Percentiles rank a stretch among this genome's conserved stretches.
phyloP scores from a whole-genome alignment of 2,329 filamentous ascomycete genomes.

The Aspergillus oerlinghausenensis region DNA sequence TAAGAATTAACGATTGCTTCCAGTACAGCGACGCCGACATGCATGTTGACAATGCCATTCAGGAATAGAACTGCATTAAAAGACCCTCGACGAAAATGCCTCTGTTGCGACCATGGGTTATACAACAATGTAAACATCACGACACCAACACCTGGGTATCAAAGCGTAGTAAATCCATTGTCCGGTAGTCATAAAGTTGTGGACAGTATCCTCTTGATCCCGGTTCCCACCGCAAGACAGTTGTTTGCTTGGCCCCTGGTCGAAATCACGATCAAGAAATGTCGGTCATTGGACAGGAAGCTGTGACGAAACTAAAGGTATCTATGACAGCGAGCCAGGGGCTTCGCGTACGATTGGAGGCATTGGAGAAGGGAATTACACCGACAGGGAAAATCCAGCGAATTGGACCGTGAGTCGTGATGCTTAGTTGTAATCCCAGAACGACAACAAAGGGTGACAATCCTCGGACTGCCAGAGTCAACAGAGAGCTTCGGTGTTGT shows the following conservation, averaged over 20 bases:
- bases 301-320: neutral
- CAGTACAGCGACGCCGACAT: too few relatives aligned
- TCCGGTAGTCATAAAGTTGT: neutral
- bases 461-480: too few relatives aligned
- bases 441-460: too few relatives aligned
- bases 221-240: neutral
- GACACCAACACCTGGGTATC: neutral
- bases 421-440: too few relatives aligned
- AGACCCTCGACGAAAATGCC: neutral
- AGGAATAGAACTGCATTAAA: neutral
- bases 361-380: neutral
- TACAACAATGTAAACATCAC: neutral
- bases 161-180: too few relatives aligned
- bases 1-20: neutral
- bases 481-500: too few relatives aligned
- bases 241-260: neutral
- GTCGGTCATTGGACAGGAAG: neutral
- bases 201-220: neutral
- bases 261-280: neutral
- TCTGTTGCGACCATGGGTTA: neutral
- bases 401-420: too few relatives aligned
- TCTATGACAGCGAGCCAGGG: neutral
- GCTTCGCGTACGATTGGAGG: neutral
- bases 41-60: neutral
- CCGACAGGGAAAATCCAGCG: too few relatives aligned